Base-by-base conservation (phyloP, 1,284 basidiomycete species). In the Sphagnurus paluster region DNA sequence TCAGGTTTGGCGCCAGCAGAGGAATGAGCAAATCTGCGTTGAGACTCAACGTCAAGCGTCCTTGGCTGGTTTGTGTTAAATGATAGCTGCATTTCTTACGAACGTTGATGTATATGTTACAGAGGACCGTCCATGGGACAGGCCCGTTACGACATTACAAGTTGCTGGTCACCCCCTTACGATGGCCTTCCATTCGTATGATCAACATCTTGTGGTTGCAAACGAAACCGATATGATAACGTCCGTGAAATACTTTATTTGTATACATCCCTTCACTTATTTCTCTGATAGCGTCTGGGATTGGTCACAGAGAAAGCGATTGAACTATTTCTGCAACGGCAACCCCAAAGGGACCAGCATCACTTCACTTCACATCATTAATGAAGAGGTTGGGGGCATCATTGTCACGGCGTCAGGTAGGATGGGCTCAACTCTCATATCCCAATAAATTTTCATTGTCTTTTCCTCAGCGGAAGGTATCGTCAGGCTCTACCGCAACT, bases 371-470 rank as follows among this genome's bases (percentile, higher is more conserved):
- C 80, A 92, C 45, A 87, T 98, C 61, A 92, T 99, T 67, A 98
- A 99, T 64, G 93, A 99, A 67, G 94, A 97, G 50, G 89, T 93
- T 9, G 90, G 93, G 16, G 93, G 93, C 1, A 82, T 98, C 49
- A 84, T 99, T 50, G 71, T 99, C 45, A 87, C 91, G 32, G 93
- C 86, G 6, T 88, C 94, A 44, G 84, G 93, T 93, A 61, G n/a
- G n/a, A n/a, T 56, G 80, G 67, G 19, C 40, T 44, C 10, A 14
- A 2, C 30, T 33, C 17, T 39, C 33, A 6, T 24, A 39, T 29
- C 25, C 2, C 40, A 35, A 42, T 14, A 29, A 24, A 20, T 14
- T 28, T 34, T 33, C 1, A 33, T 21, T 45, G 20, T 11, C 36
- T 23, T 23, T 35, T 36, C 38, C 37, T 21, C 52, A 42, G 93